Evolutionary conservation across 495 filamentous ascomycete genomes (phyloP).

Genomic region (Penicillium lividum): DNA sequence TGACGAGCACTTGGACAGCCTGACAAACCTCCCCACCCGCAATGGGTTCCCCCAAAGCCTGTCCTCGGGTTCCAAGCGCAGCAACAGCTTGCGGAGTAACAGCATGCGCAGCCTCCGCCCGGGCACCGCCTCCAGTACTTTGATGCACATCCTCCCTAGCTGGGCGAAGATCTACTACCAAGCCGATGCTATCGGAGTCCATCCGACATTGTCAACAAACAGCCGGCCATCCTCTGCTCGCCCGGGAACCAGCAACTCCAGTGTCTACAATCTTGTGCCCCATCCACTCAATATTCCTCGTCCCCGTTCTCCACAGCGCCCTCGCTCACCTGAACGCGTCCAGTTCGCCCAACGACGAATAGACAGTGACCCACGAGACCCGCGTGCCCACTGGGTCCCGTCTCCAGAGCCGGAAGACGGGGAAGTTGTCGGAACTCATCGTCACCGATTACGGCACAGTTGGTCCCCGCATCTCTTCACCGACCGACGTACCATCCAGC

Average conservation of each 20-base stretch:
- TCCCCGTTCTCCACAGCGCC: slow-evolving; percentile 22
- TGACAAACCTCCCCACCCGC: slow-evolving; percentile 44
- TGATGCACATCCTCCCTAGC: slow-evolving; percentile 52
- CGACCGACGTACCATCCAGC: slow-evolving; percentile 52
- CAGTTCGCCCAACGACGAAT: slow-evolving; percentile 22
- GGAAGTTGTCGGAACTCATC: slow-evolving; percentile 22
- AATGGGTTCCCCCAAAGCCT: slow-evolving; percentile 35
- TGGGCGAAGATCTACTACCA: slow-evolving; percentile 53
- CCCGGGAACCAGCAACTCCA: slow-evolving; percentile 34
- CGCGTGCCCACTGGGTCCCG: slow-evolving; percentile 46
- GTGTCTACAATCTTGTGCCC: slow-evolving; percentile 33
- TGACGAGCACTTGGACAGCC: slow-evolving; percentile 41
- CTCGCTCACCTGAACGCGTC: slow-evolving; percentile 16
- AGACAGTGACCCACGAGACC: slow-evolving; percentile 43
- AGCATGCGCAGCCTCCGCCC: slow-evolving; percentile 40
- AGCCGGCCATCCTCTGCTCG: slow-evolving; percentile 35
- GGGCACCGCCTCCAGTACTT: slow-evolving; percentile 51
- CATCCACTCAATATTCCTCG: slow-evolving; percentile 30
- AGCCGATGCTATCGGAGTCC: slow-evolving; percentile 32
- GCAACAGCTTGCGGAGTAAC: slow-evolving; percentile 37
- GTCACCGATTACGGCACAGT: slow-evolving; percentile 44
- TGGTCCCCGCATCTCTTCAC: slow-evolving; percentile 76
- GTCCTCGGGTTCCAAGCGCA: slow-evolving; percentile 40
- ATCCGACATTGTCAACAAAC: slow-evolving; percentile 34
- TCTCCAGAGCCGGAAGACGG: slow-evolving; percentile 26